Evolutionary conservation across 345 rosid species (phyloP).

Genomic region (Acer campestre): DNA sequence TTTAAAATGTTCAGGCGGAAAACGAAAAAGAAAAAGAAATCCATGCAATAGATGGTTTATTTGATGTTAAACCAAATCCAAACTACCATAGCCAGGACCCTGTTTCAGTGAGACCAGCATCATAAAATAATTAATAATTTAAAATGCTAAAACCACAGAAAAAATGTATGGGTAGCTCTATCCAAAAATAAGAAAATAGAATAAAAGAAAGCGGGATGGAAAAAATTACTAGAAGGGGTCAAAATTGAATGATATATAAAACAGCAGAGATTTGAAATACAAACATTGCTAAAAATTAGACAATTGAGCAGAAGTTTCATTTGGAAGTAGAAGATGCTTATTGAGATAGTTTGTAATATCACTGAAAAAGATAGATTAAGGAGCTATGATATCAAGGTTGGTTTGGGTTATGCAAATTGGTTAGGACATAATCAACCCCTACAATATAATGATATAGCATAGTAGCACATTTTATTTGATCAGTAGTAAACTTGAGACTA

Average conservation of each 20-base stretch:
- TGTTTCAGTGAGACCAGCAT: not conserved
- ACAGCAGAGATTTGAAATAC: no score
- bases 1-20: not conserved
- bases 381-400: not conserved
- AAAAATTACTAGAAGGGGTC: not conserved
- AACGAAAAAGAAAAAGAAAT: not conserved
- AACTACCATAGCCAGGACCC: not conserved
- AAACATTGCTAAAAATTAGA: not conserved
- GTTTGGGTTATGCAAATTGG: not conserved
- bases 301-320: not conserved
- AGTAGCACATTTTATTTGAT: not conserved
- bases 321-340: not conserved
- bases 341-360: not conserved
- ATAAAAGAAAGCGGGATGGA: not conserved
- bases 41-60: conserved; percentile 8
- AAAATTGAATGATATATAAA: not conserved
- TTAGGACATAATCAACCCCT: not conserved
- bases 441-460: not conserved
- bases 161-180: not conserved
- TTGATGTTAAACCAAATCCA: not conserved
- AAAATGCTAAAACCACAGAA: not conserved
- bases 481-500: not conserved
- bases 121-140: not conserved
- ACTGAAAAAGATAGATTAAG: not conserved
- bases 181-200: not conserved